Evolutionary conservation across 768 basidiomycete genomes (phyloP).

Genomic region (Lenzites betulinus): DNA sequence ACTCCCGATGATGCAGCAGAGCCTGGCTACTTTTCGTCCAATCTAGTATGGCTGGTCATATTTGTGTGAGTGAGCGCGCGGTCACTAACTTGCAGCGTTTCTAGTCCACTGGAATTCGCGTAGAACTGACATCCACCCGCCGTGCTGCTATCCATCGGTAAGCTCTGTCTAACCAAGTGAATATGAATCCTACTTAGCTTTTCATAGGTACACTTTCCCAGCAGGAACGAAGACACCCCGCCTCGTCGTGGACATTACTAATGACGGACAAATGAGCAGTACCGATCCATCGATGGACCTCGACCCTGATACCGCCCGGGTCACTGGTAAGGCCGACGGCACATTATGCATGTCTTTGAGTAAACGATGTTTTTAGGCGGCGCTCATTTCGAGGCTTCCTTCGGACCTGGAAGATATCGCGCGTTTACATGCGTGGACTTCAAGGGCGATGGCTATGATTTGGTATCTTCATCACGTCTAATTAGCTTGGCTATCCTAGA

Average conservation of each 20-base stretch:
- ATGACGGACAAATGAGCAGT: slow-evolving; percentile 58
- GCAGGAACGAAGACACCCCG: slow-evolving; percentile 40
- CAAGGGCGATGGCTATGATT: slow-evolving; percentile 46
- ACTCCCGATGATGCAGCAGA: slow-evolving; percentile 61
- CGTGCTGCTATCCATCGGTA: slow-evolving; percentile 62
- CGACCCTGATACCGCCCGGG: slow-evolving; percentile 50
- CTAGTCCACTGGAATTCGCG: slow-evolving; percentile 58
- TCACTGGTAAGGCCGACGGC: slow-evolving; percentile 43
- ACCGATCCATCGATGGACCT: slow-evolving; percentile 51
- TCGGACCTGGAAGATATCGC: slow-evolving; percentile 59
- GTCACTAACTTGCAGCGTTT: slow-evolving; percentile 14
- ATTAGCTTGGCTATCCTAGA: background rate
- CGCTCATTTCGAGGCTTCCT: slow-evolving; percentile 52
- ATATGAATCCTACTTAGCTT: slow-evolving; percentile 24
- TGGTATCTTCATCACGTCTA: slow-evolving; percentile 14
- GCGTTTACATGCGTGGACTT: slow-evolving; percentile 66
- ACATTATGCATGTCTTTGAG: slow-evolving; percentile 28
- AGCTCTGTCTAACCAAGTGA: slow-evolving; percentile 22
- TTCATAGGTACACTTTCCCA: slow-evolving; percentile 37
- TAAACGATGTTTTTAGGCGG: slow-evolving; percentile 32
- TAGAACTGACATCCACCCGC: slow-evolving; percentile 60
- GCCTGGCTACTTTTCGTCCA: slow-evolving; percentile 67
- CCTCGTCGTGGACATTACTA: slow-evolving; percentile 61
- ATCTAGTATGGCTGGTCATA: slow-evolving; percentile 54
- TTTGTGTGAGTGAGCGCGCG: slow-evolving; percentile 35